Evolutionary conservation across 2,329 filamentous ascomycete genomes (phyloP), one percentile per base, ranked within the genome.

Genomic region (Chrysoporthe deuterocubensis): DNA sequence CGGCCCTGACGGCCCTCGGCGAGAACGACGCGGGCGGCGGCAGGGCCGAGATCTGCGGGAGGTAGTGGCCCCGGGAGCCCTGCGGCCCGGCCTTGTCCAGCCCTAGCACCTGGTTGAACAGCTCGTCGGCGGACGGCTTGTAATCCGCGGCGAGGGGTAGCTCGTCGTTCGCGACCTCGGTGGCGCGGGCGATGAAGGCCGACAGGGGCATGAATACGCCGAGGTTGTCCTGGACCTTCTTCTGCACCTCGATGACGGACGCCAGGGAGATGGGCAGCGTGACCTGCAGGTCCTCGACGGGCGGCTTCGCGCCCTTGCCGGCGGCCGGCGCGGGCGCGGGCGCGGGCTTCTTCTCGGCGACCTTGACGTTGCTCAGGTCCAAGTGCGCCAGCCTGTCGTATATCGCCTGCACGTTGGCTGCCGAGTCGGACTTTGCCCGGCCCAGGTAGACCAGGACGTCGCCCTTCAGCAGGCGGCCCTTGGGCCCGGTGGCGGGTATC

Each of bases 351-450:
- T 83, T 82, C 65, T 82, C 78, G 60, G 90, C 90, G 68, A 95
- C 82, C 83, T 97, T 96, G 83, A 98, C 95, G 83, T 98, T 97
- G 83, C 92, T 96, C 34, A 99, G 88, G 78, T 99, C 95, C 64
- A 99, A 89, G 78, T 96, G 93, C 54, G 87, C 83, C 61, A 96
- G 88, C 79, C 93, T 90, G 69, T 88, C 84, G 76, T 97, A 90
- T 64, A 88, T 89, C 67, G 86, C 83, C 66, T 92, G 91, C 73
- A 94, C 86, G 70, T 89, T 84, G 32, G 87, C 85, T 1, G 95
- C 92, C 72, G 92, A 91, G 68, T 89, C 85, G 71, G 89, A 83
- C 69, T 90, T 84, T 75, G 97, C 93, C 73, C 85, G 84, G 71
- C 96, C 96, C 18, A 98, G 80, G 79, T 95, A 96, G 60, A 94